Percentiles rank a stretch among this genome's conserved stretches.
Conservation (phyloP, 2,329 filamentous ascomycete species). For the Apiospora kogelbergensis region DNA sequence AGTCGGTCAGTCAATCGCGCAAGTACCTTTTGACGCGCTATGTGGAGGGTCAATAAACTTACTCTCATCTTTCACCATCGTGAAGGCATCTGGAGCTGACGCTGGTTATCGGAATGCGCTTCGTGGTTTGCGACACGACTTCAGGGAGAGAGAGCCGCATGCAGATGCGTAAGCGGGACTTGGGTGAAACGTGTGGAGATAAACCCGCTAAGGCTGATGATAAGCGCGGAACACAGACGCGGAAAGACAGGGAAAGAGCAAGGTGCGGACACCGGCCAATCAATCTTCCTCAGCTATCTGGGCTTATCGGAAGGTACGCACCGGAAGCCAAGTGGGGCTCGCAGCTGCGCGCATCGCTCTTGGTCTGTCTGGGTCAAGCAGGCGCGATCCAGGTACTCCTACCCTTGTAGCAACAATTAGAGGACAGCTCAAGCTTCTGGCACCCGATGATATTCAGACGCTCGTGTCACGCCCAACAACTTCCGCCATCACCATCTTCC, state of each 20-base stretch:
- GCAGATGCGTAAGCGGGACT: slow-evolving; percentile 10
- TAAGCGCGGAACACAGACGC: slow-evolving; percentile 1
- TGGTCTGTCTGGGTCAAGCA: background rate
- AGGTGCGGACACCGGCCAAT: background rate
- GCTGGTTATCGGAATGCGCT: slow-evolving; percentile 1
- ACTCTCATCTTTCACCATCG: slow-evolving; percentile 43
- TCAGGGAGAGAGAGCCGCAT: slow-evolving; percentile 3
- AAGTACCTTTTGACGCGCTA: background rate
- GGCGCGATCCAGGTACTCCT: background rate
- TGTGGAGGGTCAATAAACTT: slow-evolving; percentile 13
- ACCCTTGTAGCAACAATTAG: background rate
- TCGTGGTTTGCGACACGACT: slow-evolving; percentile 1
- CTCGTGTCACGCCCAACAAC: background rate
- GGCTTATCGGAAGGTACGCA: background rate
- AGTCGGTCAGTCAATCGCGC: slow-evolving; percentile 14
- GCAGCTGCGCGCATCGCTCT: background rate
- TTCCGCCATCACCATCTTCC: background rate
- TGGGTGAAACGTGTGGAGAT: slow-evolving; percentile 7
- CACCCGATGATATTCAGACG: background rate
- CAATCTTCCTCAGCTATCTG: background rate
- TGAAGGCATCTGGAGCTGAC: slow-evolving; percentile 12
- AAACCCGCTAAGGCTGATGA: slow-evolving; percentile 5
- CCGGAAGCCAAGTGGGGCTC: background rate
- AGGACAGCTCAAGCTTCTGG: slow-evolving; percentile 10
- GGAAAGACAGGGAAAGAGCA: background rate